Conservation (phyloP, 148 eudicot genomes). For the Cornus suecica region DNA sequence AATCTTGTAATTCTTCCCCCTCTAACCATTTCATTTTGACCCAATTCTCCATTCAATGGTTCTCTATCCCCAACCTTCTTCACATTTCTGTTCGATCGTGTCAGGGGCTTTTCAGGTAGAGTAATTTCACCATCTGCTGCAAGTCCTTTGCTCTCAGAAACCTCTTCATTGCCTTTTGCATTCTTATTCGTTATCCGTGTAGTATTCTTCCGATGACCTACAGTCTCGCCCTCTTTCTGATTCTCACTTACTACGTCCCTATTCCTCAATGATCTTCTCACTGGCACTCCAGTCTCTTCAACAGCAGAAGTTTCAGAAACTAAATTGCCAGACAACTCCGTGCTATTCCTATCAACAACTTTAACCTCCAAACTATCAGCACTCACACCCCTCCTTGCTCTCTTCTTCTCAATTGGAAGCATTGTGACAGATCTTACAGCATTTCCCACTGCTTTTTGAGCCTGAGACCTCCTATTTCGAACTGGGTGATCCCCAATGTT, state of each 20-base stretch:
- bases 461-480: too few species aligned
- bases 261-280: slow-evolving; percentile 11
- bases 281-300: neutral
- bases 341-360: neutral
- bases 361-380: neutral
- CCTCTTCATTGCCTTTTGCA: neutral
- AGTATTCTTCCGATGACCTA: slow-evolving; percentile 3
- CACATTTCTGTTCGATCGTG: slow-evolving; percentile 9
- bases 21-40: slow-evolving; percentile 4
- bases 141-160: neutral
- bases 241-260: neutral
- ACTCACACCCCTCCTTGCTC: neutral
- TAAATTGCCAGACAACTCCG: neutral
- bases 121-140: neutral
- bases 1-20: neutral
- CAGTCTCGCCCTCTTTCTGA: neutral
- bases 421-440: too few species aligned
- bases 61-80: neutral
- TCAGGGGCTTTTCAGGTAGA: slow-evolving; percentile 15
- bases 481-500: too few species aligned
- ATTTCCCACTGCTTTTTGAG: too few species aligned
- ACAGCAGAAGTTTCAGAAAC: slow-evolving; percentile 3
- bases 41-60: neutral
- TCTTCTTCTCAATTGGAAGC: slow-evolving; percentile 2
- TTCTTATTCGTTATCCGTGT: neutral